A percentile compares a stretch with the other conserved stretches of the same genome.
Conservation (phyloP, 2,329 filamentous ascomycete genomes). For the Dothistroma pini region DNA sequence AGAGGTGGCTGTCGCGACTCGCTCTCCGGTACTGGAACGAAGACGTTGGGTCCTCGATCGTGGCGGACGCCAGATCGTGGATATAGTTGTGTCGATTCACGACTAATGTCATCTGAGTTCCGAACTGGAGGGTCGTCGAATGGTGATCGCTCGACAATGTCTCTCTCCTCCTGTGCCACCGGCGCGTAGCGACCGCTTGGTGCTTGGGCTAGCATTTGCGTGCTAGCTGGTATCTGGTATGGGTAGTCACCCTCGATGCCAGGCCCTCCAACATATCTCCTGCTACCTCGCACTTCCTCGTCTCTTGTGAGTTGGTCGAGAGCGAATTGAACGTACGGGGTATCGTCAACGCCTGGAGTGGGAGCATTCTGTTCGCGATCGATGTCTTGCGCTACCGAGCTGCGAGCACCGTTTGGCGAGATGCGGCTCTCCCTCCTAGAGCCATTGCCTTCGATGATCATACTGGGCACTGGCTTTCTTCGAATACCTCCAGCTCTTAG, state of each 20-base stretch:
- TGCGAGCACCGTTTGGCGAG: constrained; percentile 26
- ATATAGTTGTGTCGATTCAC: constrained; percentile 1
- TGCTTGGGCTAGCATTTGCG: constrained; percentile 12
- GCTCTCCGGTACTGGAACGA: constrained; percentile 32
- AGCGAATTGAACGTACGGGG: constrained; percentile 84
- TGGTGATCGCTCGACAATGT: constrained; percentile 12
- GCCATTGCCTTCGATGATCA: constrained; percentile 27
- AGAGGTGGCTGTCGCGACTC: constrained; percentile 42
- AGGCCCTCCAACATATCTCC: constrained; percentile 43
- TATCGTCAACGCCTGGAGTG: constrained; percentile 78
- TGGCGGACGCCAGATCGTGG: constrained; percentile 1
- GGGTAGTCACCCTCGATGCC: constrained; percentile 24
- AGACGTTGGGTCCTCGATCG: constrained; percentile 27
- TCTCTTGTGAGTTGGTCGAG: constrained; percentile 80
- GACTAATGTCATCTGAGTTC: constrained; percentile 17
- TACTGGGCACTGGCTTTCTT: constrained; percentile 36
- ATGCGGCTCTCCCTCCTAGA: constrained; percentile 16
- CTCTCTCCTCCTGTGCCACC: constrained; percentile 20
- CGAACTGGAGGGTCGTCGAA: constrained; percentile 17
- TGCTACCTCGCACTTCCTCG: constrained; percentile 58
- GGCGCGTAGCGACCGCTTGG: constrained; percentile 19
- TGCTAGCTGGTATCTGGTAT: constrained; percentile 16
- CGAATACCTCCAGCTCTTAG: constrained; percentile 27
- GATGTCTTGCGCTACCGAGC: constrained; percentile 32
- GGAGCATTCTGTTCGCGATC: constrained; percentile 40